Evolutionary conservation across 1,139 yeast species (phyloP), one percentile per base, ranked within the genome.

Genomic region (Magnusiomyces paraingens): DNA sequence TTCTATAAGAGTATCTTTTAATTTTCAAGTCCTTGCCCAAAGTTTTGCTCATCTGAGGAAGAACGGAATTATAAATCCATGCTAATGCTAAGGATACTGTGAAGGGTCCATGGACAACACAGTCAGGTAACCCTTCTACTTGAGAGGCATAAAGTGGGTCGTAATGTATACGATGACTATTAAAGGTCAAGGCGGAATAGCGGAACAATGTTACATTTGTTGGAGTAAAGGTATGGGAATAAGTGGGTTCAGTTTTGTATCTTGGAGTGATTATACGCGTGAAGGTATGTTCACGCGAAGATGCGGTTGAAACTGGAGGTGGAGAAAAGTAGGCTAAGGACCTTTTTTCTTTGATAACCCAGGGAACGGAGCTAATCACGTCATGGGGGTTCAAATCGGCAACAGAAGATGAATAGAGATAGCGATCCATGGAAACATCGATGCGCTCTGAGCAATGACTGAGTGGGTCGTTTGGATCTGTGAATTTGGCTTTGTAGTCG

Each of bases 21-120:
- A 74, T 68, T 3, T 40, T 36, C 2, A 58, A 51, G 35, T 54
- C 46, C 11, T 61, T 58, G 14, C 58, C 51, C 3, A n/a, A 20
- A 18, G 12, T 8, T 21, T 15, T 21, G 8, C 15, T 18, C 15
- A 43, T 14, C 14, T 53, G 52, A 18, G 60, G 53, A 22, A 61
- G 50, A 36, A 57, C 51, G 2, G 55, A 41, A 3, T 55, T 52
- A 14, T 61, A 64, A 60, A 78, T 73, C 78, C 81, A 83, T 55
- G 79, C 77, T 46, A 86, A 65, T 17, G 80, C 59, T 46, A 86
- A 60, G 1, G 86, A 81, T 1, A 86, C 78, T 58, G 85, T 73
- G 51, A 90, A 72, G 0, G 98, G 97, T 0, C 96, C 99, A 47
- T 87, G 96, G 0, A 86, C 84, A 0, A 93, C 71, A 0, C 83